These are phyloP conservation scores for Nectriaceae sp. DNA, from an alignment of 2,329 filamentous ascomycete genomes.

Conservation along the genomic window DNA sequence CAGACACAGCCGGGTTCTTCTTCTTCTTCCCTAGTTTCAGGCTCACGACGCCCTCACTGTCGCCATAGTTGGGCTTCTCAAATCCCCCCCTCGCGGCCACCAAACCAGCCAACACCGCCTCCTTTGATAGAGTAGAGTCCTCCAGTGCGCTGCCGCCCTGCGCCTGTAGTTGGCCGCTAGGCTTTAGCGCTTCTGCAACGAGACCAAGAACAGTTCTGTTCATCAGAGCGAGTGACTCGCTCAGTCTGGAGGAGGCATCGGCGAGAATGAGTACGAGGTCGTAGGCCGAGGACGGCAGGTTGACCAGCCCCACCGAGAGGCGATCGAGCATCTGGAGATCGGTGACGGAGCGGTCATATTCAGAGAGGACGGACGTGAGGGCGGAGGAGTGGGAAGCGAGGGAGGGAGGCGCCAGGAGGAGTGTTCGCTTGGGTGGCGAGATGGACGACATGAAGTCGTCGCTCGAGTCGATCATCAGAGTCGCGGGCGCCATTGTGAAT, in stretches of 20 bases:
- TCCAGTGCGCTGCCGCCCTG: constrained; percentile 67
- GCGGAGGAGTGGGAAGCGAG: constrained; percentile 82
- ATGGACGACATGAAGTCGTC: constrained; percentile 49
- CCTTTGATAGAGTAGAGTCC: constrained; percentile 49
- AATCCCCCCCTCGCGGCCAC: constrained; percentile 66
- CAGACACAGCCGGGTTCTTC: constrained; percentile 25
- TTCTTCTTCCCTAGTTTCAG: constrained; percentile 45
- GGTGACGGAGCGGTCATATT: constrained; percentile 73
- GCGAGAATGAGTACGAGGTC: constrained; percentile 82
- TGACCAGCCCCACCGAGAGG: constrained; percentile 76
- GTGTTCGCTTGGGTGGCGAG: constrained; percentile 55
- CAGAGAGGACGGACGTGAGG: constrained; percentile 69
- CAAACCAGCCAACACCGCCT: constrained; percentile 83
- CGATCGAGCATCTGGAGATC: constrained; percentile 99
- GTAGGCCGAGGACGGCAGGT: constrained; percentile 76
- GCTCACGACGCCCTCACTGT: constrained; percentile 57
- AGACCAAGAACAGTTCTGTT: constrained; percentile 66
- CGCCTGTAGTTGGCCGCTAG: constrained; percentile 66
- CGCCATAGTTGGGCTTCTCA: constrained; percentile 69
- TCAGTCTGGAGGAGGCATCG: constrained; percentile 69
- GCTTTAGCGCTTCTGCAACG: constrained; percentile 70
- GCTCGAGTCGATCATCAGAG: constrained; percentile 57
- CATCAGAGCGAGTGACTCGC: constrained; percentile 67
- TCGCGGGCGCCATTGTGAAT: constrained; percentile 50
- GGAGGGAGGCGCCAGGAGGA: constrained; percentile 88